Base-by-base conservation (phyloP, 352 stramenopile species). In the Saprolegnia diclina region DNA sequence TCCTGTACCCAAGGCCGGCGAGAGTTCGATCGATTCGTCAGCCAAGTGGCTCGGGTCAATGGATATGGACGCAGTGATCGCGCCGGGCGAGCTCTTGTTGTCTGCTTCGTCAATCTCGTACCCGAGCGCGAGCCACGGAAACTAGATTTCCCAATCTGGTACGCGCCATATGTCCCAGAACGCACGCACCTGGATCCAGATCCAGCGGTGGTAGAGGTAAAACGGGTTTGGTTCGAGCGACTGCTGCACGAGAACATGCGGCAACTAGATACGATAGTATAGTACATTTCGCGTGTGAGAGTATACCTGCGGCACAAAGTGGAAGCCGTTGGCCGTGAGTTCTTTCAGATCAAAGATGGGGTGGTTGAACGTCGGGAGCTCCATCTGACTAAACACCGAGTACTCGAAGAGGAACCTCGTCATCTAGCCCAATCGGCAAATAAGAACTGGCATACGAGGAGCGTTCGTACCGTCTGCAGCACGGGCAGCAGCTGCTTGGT, bases 361-460 rank as follows among this genome's bases (percentile, higher is more conserved):
- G 62, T 94, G 83, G 26, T 85, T 76, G 66, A 97, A 96, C 14
- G 71, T 67, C 5, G 89, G 89, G 4, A 93, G 71, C 40, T 80
- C 77, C 0, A 82, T 79, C 24, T 91, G 81, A 46, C 91, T 92
- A 35, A 77, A 87, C 42, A 87, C 66, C 24, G 76, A 92, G 55
- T 96, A 97, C 65, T 95, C 91, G 61, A 80, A 75, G 85, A 98
- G 91, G 67, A 98, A 96, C 65, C 92, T 89, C 61, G 85, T 87
- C 66, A 97, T 77, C 19, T 94, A 88, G 37, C 26, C n/a, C 19
- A 63, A 29, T 10, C 1, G 1, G 4, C 11, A 1, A 55, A 26
- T 26, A 29, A 44, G 7, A 29, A 45, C 54, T 4, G 54, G 55
- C 37, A 46, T 19, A 9, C 19, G 52, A 38, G 11, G n/a, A n/a